phyloP scores from a whole-genome alignment of 2,329 filamentous ascomycete genomes.

The Didymella glomerata region DNA sequence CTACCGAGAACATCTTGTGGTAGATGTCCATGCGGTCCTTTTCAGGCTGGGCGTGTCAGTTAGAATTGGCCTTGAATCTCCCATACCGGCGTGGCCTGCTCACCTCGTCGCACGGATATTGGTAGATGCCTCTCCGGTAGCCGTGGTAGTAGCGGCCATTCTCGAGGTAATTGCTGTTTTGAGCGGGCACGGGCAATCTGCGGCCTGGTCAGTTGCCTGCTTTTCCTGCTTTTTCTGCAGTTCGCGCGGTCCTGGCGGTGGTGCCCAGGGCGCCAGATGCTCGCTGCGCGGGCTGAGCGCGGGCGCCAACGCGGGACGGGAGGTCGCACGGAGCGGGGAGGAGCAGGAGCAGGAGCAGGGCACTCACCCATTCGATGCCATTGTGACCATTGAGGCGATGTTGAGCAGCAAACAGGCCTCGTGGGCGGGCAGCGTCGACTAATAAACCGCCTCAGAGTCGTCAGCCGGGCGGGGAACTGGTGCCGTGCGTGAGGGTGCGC shows the following conservation, averaged over 20 bases:
- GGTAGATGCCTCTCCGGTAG: conserved; percentile 73
- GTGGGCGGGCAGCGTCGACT: conserved; percentile 30
- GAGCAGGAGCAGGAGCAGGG: conserved; percentile 15
- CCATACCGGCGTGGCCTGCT: conserved; percentile 27
- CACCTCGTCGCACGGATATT: conserved; percentile 81
- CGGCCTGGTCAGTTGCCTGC: conserved; percentile 17
- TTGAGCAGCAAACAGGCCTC: conserved; percentile 34
- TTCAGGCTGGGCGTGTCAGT: conserved; percentile 63
- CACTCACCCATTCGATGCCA: conserved; percentile 56
- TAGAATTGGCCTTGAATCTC: not conserved
- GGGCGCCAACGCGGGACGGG: conserved; percentile 16
- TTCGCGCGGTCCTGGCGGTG: conserved; percentile 5
- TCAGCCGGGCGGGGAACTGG: conserved; percentile 21
- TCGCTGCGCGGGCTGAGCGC: conserved; percentile 12
- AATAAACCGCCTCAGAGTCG: conserved; percentile 23
- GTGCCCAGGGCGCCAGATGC: conserved; percentile 16
- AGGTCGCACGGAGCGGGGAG: conserved; percentile 48
- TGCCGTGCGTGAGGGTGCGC: conserved; percentile 17
- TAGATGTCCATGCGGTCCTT: conserved; percentile 82
- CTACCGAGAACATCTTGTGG: conserved; percentile 77
- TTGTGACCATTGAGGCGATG: conserved; percentile 54
- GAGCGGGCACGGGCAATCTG: conserved; percentile 52
- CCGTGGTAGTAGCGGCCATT: conserved; percentile 76
- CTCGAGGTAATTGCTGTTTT: conserved; percentile 62
- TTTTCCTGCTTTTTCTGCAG: conserved; percentile 1